Base-by-base conservation (phyloP, 2,329 filamentous ascomycete genomes). In the Ophiostoma sp. region DNA sequence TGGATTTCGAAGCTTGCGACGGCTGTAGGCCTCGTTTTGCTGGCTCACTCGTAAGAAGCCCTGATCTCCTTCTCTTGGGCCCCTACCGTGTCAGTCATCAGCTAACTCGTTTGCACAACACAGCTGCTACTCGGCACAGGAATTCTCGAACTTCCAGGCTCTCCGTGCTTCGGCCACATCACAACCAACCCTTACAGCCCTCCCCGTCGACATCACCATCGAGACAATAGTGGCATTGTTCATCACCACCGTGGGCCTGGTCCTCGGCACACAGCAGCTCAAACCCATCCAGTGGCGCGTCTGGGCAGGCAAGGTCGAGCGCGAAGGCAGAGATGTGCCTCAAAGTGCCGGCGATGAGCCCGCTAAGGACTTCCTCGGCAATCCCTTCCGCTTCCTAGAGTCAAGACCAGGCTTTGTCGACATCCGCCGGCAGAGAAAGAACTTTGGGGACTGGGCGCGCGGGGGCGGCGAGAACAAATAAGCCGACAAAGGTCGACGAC, bases 91-190 rank as follows among this genome's bases (percentile, higher is more conserved):
- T 39, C 62, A 11, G 8, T 41, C n/a, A 35, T n/a, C 7, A 36
- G 17, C 72, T 66, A 52, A 71, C 36, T 69, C 17, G 15, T 2
- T n/a, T 69, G 20, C n/a, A 7, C 52, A 33, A 39, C 17, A 62
- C 78, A 99, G 95, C 73, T 96, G 94, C 81, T 99, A 98, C 81
- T 99, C 95, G 68, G 93, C 94, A 66, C 91, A 97, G 80, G 95
- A 99, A 81, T 92, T 97, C 81, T 90, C 92, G 7, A 84, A 89
- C 31, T 86, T 96, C 67, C 87, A 89, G 75, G 86, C 89, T 70
- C 83, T 71, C 2, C 68, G 69, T 20, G 7, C 67, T 7, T 62
- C 80, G 82, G 68, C 39, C 78, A 76, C 81, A 4, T 76, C 81
- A 35, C 78, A 84, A 4, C 79, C 82, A 39, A 76, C 80, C 27